Conservation (phyloP, 306 rosid species). For the Abrus pulchellus region DNA sequence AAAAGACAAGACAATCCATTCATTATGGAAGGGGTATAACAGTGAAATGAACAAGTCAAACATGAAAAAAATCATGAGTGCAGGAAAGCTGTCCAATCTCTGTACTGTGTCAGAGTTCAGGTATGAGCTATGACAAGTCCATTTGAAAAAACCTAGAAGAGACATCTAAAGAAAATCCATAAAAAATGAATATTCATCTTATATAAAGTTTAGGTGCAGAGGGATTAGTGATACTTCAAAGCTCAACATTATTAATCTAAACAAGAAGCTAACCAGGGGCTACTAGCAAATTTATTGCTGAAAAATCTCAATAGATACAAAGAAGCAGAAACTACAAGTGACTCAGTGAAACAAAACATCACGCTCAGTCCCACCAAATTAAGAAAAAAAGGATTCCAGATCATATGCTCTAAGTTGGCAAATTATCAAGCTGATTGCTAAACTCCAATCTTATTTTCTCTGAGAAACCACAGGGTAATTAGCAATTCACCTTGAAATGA, state of each 20-base stretch:
- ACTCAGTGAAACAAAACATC: not conserved
- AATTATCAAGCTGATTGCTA: not conserved
- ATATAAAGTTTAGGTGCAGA: not conserved
- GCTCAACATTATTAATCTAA: constrained; percentile 1
- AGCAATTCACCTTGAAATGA: constrained; percentile 20
- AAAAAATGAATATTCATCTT: not conserved
- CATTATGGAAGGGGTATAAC: constrained; percentile 24
- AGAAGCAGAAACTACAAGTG: constrained; percentile 8
- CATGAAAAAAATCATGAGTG: not conserved
- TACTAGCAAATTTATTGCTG: not conserved
- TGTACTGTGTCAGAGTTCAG: not conserved
- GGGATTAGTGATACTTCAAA: constrained; percentile 10
- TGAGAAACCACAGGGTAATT: not conserved
- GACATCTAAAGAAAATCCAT: not conserved
- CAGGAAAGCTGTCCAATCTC: not conserved
- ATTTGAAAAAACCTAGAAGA: not conserved
- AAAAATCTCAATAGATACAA: constrained; percentile 13
- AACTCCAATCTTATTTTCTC: constrained; percentile 11
- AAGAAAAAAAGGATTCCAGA: not conserved
- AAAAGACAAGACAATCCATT: constrained; percentile 13
- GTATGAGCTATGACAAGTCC: constrained; percentile 12
- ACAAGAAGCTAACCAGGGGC: constrained; percentile 3
- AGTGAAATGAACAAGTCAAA: not conserved
- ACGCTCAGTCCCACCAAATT: not conserved
- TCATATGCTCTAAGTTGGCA: constrained; percentile 10